phyloP scores from a whole-genome alignment of 2,329 filamentous ascomycete genomes.

The Torrubiella hemipterigena region DNA sequence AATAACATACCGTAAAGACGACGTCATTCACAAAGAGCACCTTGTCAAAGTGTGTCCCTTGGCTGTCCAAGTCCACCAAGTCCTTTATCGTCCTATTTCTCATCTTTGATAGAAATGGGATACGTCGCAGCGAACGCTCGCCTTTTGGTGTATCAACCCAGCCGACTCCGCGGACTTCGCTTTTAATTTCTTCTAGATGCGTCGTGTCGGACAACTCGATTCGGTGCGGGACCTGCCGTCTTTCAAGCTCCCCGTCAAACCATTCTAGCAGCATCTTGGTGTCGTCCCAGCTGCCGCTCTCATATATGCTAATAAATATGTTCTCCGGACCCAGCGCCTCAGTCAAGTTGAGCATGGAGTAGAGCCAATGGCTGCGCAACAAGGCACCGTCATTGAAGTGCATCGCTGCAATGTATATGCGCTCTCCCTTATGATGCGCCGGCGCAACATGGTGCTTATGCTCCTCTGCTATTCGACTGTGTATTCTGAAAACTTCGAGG shows the following conservation, averaged over 20 bases:
- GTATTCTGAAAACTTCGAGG: conserved; percentile 26
- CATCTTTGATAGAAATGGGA: conserved; percentile 54
- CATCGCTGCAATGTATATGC: conserved; percentile 56
- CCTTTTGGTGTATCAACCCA: conserved; percentile 51
- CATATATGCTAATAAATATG: conserved; percentile 55
- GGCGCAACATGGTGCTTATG: conserved; percentile 12
- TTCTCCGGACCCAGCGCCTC: conserved; percentile 47
- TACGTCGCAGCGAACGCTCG: conserved; percentile 46
- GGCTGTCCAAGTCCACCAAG: conserved; percentile 34
- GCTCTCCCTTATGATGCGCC: conserved; percentile 17
- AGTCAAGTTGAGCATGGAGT: conserved; percentile 44
- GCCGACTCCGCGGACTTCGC: conserved; percentile 32
- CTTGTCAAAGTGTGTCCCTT: conserved; percentile 43
- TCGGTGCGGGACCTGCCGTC: conserved; percentile 37
- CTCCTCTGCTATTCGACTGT: conserved; percentile 17
- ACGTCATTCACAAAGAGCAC: conserved; percentile 54
- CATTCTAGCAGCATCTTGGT: conserved; percentile 49
- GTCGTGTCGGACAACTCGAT: conserved; percentile 47
- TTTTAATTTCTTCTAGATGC: conserved; percentile 42
- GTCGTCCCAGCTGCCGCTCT: conserved; percentile 58
- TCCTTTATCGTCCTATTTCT: conserved; percentile 54
- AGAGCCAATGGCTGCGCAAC: conserved; percentile 50
- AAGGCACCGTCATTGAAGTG: conserved; percentile 56
- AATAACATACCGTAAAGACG: conserved; percentile 42
- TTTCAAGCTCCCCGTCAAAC: conserved; percentile 41